Evolutionary conservation across 495 filamentous ascomycete species (phyloP).

Genomic region (Xylaria longipes): DNA sequence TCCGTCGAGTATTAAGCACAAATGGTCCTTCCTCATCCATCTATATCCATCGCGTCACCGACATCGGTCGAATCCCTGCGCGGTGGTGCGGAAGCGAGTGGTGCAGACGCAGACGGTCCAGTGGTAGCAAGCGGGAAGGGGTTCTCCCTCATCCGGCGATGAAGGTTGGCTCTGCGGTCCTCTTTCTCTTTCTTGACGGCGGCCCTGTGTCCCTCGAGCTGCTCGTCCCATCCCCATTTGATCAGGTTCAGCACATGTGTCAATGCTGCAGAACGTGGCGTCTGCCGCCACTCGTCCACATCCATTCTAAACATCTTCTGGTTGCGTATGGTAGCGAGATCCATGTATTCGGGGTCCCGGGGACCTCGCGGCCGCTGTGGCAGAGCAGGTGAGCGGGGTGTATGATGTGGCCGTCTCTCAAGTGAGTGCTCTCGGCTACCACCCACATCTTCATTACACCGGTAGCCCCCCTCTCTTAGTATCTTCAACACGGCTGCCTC

Average conservation of each 20-base stretch:
- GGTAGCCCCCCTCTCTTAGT: neutral
- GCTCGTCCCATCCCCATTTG: slow-evolving; percentile 30
- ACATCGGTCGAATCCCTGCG: neutral
- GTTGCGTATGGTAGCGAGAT: slow-evolving; percentile 14
- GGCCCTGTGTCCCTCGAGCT: slow-evolving; percentile 12
- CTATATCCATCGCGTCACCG: slow-evolving; percentile 21
- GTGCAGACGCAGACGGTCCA: neutral
- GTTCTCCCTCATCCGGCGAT: slow-evolving; percentile 12
- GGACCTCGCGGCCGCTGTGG: neutral
- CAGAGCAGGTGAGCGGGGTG: neutral
- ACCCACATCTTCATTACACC: neutral
- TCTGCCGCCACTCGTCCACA: slow-evolving; percentile 23
- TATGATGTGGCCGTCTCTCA: slow-evolving; percentile 10
- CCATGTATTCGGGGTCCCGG: slow-evolving; percentile 17
- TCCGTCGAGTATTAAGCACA: neutral
- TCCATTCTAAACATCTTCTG: slow-evolving; percentile 8
- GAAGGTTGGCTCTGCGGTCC: slow-evolving; percentile 13
- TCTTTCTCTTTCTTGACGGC: slow-evolving; percentile 25
- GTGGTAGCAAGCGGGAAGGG: neutral
- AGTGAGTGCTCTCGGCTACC: neutral
- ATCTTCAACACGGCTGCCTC: slow-evolving; percentile 4
- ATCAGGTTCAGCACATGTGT: slow-evolving; percentile 26
- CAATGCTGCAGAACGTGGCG: slow-evolving; percentile 18
- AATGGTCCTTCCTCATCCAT: neutral
- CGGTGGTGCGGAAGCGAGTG: neutral